phyloP scores from a whole-genome alignment of 2,329 filamentous ascomycete genomes.

The Fusarium sp. region DNA sequence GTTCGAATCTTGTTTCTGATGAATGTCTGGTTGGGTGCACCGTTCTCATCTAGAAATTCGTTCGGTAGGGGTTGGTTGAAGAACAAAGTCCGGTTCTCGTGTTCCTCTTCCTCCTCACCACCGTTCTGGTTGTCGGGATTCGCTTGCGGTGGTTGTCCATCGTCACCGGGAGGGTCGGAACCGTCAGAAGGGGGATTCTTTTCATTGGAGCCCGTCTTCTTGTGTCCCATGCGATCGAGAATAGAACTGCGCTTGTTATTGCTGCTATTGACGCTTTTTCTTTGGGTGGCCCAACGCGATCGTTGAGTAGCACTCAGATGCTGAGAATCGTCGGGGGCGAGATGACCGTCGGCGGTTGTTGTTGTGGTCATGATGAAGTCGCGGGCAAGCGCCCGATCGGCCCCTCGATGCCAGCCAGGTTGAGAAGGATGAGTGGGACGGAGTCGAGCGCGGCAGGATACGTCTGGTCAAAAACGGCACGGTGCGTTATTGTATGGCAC shows the following conservation, averaged over 20 bases:
- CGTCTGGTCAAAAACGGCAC: constrained; percentile 11
- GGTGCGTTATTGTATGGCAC: background rate
- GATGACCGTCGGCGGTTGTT: constrained; percentile 45
- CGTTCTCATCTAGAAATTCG: constrained; percentile 82
- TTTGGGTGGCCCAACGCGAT: constrained; percentile 96
- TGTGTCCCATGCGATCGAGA: constrained; percentile 78
- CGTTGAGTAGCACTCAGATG: constrained; percentile 68
- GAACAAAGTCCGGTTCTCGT: constrained; percentile 72
- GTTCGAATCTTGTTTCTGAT: constrained; percentile 97
- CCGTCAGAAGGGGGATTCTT: constrained; percentile 68
- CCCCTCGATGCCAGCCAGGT: constrained; percentile 53
- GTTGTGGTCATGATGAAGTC: constrained; percentile 51
- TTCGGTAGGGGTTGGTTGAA: constrained; percentile 87
- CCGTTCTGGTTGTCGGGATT: constrained; percentile 50
- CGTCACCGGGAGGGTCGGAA: constrained; percentile 42
- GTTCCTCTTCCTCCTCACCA: constrained; percentile 55
- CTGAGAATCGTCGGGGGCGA: constrained; percentile 33
- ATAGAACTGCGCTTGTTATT: constrained; percentile 84
- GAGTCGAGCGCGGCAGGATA: constrained; percentile 24
- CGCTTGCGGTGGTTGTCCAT: constrained; percentile 43
- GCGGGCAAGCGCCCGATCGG: constrained; percentile 55
- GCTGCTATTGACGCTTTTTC: constrained; percentile 79
- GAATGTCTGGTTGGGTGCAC: constrained; percentile 75
- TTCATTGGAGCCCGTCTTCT: constrained; percentile 69
- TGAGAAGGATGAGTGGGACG: constrained; percentile 39